Base-by-base conservation (phyloP, 306 rosid species). In the Luffa acutangula region DNA sequence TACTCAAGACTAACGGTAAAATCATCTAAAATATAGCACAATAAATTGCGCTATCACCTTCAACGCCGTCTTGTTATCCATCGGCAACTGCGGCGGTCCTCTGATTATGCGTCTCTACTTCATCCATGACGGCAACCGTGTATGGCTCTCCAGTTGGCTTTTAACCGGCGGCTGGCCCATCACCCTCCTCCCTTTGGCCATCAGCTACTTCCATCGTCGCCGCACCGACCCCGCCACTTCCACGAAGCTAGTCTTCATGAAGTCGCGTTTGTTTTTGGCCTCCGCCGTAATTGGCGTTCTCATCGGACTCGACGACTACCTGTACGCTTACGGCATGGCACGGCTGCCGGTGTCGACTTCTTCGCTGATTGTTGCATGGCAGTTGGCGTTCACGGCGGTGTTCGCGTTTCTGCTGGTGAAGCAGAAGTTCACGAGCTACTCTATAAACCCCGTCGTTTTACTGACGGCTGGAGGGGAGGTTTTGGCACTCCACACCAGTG, bases 91-190 rank as follows among this genome's bases (percentile, higher is more conserved):
- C 81, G 91, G 91, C 4, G 94, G 96, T n/a, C 97, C 96, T 9
- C 75, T 93, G 66, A 58, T 89, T 1, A 81, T 84, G 88, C 91
- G 97, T 25, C 94, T 93, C 76, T 93, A 93, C 84, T 93, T 87
- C 89, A 3, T 91, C 82, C 91, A 87, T 20, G 96, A 96, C 65
- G 94, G 97, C 76, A 51, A 86, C 0, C 89, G 96, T 1, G 84
- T 91, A 37, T 89, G 97, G 94, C 90, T 93, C 5, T 87, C 92
- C 2, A 65, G 88, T 85, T 85, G 75, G 80, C 94, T 93, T 15
- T 60, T 87, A 74, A 87, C 97, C 53, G 91, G 81, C 15, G 94
- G 90, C 59, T 93, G 86, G 80, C 98, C 98, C 4, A 1, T 91
- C 76, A 79, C 88, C 53, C 34, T 93, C 6, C 0, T 86, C 33